Conservation (phyloP, 2,329 filamentous ascomycete species). For the Nannizzia gypsea region DNA sequence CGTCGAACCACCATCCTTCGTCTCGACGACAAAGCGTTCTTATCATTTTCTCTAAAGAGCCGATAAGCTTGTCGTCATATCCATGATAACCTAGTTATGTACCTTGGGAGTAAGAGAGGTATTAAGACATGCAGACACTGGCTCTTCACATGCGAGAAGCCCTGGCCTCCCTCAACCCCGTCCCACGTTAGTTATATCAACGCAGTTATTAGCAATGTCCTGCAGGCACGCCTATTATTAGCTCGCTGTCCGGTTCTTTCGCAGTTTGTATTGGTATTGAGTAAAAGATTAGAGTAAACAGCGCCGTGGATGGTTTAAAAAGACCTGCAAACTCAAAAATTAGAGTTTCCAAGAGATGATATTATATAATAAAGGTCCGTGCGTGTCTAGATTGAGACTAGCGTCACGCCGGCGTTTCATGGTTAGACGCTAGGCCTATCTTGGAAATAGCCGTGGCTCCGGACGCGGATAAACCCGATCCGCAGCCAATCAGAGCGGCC, state of each 20-base stretch:
- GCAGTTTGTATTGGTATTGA: background rate
- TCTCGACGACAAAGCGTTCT: background rate
- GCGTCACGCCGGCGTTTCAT: background rate
- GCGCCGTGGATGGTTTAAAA: background rate
- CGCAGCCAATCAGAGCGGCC: background rate
- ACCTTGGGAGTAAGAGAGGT: background rate
- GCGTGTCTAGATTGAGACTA: background rate
- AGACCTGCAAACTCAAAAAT: background rate
- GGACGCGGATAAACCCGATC: background rate
- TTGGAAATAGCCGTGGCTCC: background rate
- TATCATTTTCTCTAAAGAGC: background rate
- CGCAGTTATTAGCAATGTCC: background rate
- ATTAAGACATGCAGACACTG: background rate
- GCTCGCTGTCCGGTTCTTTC: background rate
- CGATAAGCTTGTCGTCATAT: background rate
- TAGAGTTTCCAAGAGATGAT: background rate
- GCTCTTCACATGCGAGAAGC: background rate
- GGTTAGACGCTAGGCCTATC: background rate
- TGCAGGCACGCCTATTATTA: conserved; percentile 4
- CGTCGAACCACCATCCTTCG: background rate
- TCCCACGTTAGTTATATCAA: background rate
- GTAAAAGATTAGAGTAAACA: background rate
- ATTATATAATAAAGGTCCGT: conserved; percentile 1
- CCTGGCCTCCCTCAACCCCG: background rate
- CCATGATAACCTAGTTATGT: background rate